Conservation (phyloP, 345 rosid species). For the Gossypium mustelinum region DNA sequence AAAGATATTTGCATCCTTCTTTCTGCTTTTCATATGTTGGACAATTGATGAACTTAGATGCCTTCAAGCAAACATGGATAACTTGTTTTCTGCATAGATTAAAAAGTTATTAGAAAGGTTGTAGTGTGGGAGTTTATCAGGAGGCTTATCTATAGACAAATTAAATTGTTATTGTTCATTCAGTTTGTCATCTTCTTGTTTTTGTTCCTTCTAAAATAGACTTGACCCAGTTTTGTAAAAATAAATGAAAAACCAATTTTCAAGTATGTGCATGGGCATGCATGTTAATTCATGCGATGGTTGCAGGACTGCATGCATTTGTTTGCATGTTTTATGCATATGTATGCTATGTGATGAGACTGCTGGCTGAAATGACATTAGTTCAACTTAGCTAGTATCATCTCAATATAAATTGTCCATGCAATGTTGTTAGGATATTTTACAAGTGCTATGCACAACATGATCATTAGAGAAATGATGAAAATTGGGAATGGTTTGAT, state of each 20-base stretch:
- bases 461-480: conserved; percentile 16
- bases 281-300: neutral
- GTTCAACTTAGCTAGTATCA: neutral
- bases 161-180: neutral
- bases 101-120: neutral
- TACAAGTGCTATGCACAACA: conserved; percentile 15
- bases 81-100: neutral
- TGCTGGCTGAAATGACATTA: neutral
- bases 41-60: neutral
- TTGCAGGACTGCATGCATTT: neutral
- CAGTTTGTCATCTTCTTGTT: neutral
- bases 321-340: neutral
- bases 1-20: neutral
- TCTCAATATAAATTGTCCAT: neutral
- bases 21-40: neutral
- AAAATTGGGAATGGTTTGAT: neutral
- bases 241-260: neutral
- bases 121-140: neutral
- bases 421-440: neutral
- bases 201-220: neutral
- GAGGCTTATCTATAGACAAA: neutral
- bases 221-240: neutral
- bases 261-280: neutral
- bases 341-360: neutral
- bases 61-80: neutral